phyloP scores from a whole-genome alignment of 257 asterid genomes.

The Nemophila menziesii region DNA sequence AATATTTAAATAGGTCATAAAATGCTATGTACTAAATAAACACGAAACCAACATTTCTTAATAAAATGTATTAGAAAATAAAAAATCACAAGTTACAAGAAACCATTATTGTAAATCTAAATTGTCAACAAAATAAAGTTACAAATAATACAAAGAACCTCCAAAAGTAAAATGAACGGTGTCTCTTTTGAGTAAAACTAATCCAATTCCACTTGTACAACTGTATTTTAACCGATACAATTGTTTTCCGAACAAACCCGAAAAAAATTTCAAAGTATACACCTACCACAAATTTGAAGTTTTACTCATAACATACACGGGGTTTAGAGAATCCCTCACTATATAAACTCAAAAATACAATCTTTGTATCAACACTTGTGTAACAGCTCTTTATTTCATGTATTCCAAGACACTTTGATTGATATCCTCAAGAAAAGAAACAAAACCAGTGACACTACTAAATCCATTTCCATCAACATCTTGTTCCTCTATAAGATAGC shows the following conservation, averaged over 20 bases:
- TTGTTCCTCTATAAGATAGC: slow-evolving; percentile 91
- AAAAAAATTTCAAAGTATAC: not conserved
- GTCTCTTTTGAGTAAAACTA: not conserved
- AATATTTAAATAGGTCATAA: too few species aligned
- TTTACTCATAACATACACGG: not conserved
- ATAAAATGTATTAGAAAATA: too few species aligned
- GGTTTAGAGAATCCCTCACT: not conserved
- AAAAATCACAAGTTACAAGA: not conserved
- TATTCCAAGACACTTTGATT: slow-evolving; percentile 60
- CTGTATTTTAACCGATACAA: not conserved
- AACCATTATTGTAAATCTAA: not conserved
- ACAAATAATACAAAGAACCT: too few species aligned
- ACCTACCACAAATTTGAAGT: not conserved
- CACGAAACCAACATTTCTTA: too few species aligned
- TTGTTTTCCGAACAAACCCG: not conserved
- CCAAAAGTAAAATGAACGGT: too few species aligned
- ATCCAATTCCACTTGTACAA: not conserved
- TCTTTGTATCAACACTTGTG: not conserved
- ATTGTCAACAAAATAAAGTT: too few species aligned
- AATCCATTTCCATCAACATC: slow-evolving; percentile 83
- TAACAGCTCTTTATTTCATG: slow-evolving; percentile 16
- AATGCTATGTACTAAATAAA: too few species aligned
- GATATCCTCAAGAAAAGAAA: slow-evolving; percentile 82
- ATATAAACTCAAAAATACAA: too few species aligned
- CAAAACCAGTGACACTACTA: slow-evolving; percentile 76